A percentile compares a stretch with the other conserved stretches of the same genome.
phyloP scores from a whole-genome alignment of 139 green algal genomes.

The Edaphochlamys debaryana region DNA sequence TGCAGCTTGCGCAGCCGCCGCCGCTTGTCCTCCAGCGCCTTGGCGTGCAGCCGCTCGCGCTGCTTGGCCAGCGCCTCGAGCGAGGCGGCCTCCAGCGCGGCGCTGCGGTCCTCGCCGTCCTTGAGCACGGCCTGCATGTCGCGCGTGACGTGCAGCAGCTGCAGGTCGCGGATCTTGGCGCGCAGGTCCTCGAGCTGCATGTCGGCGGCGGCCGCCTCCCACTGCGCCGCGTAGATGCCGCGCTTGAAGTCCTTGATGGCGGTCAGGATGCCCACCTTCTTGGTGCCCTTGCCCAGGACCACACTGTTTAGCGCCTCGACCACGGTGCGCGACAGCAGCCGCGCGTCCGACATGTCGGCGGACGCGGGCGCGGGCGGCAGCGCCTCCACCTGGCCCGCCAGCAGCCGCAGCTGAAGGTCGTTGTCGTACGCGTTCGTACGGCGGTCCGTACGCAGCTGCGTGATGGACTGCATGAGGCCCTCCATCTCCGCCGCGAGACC shows the following conservation, averaged over 20 bases:
- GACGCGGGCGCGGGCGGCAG: conserved; percentile 18
- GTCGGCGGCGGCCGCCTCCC: conserved; percentile 65
- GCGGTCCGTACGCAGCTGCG: conserved; percentile 37
- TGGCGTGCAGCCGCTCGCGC: conserved; percentile 53
- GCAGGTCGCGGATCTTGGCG: conserved; percentile 74
- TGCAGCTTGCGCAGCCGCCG: conserved; percentile 50
- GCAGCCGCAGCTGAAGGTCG: conserved; percentile 67
- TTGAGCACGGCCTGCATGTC: conserved; percentile 61
- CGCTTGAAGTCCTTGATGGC: conserved; percentile 86
- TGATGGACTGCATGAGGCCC: conserved; percentile 20
- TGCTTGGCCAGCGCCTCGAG: conserved; percentile 69
- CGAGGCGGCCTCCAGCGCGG: conserved; percentile 51
- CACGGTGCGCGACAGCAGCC: conserved; percentile 55
- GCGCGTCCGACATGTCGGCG: conserved; percentile 44
- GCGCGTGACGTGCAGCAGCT: conserved; percentile 83
- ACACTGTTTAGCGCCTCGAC: conserved; percentile 68
- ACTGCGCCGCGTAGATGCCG: conserved; percentile 80
- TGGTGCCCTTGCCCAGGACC: conserved; percentile 55
- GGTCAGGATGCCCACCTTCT: conserved; percentile 67
- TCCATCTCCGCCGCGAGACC: conserved; percentile 7
- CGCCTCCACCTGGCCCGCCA: conserved; percentile 68
- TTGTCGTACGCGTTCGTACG: conserved; percentile 53
- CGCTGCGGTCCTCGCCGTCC: conserved; percentile 40
- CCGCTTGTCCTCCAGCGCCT: conserved; percentile 49
- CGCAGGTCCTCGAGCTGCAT: conserved; percentile 71